These are phyloP conservation scores for Xanthoparmelia taractica DNA, from an alignment of 495 filamentous ascomycete species.

Conservation along the genomic window DNA sequence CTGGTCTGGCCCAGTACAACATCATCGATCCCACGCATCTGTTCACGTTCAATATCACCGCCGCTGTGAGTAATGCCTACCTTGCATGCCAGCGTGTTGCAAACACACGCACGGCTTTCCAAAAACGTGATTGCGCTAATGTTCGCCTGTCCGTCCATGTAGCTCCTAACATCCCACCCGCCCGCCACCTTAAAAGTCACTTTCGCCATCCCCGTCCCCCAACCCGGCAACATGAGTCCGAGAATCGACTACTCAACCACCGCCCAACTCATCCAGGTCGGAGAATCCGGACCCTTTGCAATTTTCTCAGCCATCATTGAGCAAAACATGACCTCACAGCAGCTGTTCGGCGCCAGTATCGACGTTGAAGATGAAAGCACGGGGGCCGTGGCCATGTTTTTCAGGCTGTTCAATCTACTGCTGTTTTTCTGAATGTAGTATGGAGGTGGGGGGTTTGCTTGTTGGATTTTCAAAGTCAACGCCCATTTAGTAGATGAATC, in stretches of 20 bases:
- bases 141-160: no score
- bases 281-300: neutral
- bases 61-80: neutral
- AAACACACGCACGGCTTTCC: neutral
- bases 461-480: no score
- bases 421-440: neutral
- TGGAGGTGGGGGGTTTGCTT: no score
- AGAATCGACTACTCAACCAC: neutral
- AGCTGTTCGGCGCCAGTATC: neutral
- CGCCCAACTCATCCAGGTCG: neutral
- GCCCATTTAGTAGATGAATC: no score
- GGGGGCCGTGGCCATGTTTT: neutral
- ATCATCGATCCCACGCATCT: neutral
- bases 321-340: neutral
- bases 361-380: neutral
- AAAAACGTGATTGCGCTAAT: no score
- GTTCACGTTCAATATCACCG: conserved; percentile 9
- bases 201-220: neutral
- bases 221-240: conserved; percentile 5
- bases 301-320: neutral
- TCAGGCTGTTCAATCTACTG: neutral
- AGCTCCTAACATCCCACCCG: neutral
- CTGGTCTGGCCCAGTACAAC: conserved; percentile 6
- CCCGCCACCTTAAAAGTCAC: neutral
- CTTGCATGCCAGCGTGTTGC: neutral